A percentile compares a stretch with the other conserved stretches of the same genome.
phyloP scores from a whole-genome alignment of 495 filamentous ascomycete species.

The Paragyromitra xinjiangensis region DNA sequence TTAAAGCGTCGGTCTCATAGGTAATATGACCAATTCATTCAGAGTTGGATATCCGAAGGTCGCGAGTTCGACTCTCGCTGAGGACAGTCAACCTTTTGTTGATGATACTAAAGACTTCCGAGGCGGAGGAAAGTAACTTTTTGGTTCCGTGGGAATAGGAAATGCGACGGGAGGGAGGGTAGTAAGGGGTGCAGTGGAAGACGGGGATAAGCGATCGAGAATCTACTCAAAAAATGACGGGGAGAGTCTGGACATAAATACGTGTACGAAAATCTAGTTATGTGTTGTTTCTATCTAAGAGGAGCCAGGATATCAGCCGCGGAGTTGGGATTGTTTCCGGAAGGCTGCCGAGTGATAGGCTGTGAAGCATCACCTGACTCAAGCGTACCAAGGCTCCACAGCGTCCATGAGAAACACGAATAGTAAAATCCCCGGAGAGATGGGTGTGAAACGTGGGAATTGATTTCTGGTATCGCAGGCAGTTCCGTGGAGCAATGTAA shows the following conservation, averaged over 20 bases:
- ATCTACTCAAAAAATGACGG: neutral
- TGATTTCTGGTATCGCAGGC: conserved; percentile 5
- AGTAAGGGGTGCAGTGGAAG: neutral
- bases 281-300: neutral
- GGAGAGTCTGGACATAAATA: neutral
- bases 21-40: conserved; percentile 49
- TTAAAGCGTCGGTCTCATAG: conserved; percentile 55
- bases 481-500: too few relatives aligned
- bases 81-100: conserved; percentile 36
- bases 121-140: neutral
- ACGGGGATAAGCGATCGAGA: neutral
- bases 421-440: conserved; percentile 1
- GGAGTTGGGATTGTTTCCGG: neutral
- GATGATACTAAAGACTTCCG: neutral
- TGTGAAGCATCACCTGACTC: conserved; percentile 7
- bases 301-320: neutral
- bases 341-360: conserved; percentile 12
- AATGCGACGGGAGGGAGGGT: neutral
- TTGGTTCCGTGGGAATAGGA: neutral
- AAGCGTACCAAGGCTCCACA: too few relatives aligned
- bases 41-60: conserved; percentile 52
- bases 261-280: neutral
- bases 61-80: conserved; percentile 54
- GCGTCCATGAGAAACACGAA: conserved; percentile 2
- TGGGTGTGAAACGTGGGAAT: conserved; percentile 12